A percentile compares a stretch with the other conserved stretches of the same genome.
These are phyloP conservation scores for Trichosanthes truncata DNA, from an alignment of 306 rosid species.

Conservation along the genomic window DNA sequence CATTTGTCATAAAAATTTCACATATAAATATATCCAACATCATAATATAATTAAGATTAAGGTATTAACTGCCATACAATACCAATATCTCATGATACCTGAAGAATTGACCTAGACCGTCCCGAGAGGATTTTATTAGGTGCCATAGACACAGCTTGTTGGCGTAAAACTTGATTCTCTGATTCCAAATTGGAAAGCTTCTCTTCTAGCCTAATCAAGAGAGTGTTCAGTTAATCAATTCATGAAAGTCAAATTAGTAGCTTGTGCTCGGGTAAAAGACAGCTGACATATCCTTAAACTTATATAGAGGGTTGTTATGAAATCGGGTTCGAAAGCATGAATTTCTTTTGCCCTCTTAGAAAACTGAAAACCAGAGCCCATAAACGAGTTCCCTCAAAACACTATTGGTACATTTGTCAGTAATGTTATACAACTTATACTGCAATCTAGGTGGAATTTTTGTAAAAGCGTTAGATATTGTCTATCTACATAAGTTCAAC, in stretches of 20 bases:
- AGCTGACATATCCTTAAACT: not conserved
- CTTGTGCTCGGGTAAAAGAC: not conserved
- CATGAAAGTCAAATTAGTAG: conserved; percentile 13
- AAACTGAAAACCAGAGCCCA: not conserved
- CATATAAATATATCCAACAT: conserved; percentile 38
- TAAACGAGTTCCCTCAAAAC: not conserved
- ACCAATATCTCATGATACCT: conserved; percentile 40
- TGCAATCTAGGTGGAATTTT: not conserved
- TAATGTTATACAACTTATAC: not conserved
- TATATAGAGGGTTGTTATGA: not conserved
- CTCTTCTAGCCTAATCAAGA: conserved; percentile 73
- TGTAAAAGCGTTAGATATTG: not conserved
- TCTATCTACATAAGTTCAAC: not conserved
- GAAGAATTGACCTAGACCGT: conserved; percentile 71
- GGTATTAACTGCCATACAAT: not conserved
- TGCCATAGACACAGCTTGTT: conserved; percentile 87
- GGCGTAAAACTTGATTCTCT: conserved; percentile 99
- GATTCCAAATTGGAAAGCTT: conserved; percentile 93
- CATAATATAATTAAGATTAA: conserved; percentile 2
- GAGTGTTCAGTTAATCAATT: conserved; percentile 19
- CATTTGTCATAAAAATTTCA: conserved; percentile 21
- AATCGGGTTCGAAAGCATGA: not conserved
- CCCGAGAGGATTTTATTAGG: conserved; percentile 68
- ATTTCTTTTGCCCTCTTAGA: not conserved
- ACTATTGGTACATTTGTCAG: not conserved